Base-by-base conservation (phyloP, 202 grass and related monocot species). In the Carex arenaria region DNA sequence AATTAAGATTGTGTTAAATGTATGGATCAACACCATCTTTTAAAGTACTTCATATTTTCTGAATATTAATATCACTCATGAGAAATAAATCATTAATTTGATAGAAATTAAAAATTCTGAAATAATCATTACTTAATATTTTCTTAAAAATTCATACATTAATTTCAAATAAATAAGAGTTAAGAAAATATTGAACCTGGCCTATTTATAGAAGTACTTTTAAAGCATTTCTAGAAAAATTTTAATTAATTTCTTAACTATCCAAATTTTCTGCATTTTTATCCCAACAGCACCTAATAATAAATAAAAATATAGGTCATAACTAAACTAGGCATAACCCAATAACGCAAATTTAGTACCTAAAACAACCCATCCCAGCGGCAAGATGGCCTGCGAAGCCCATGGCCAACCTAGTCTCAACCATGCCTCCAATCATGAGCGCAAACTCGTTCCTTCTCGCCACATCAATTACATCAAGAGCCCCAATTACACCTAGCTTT, bases 351-450 rank as follows among this genome's bases (percentile, higher is more conserved):
- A 36, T 53, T 62, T 59, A 80, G n/a, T 65, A 90, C 95, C 95
- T 95, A 86, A 98, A 98, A 85, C 95, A 92, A 65, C 91, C 93
- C 49, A 98, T 87, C 7, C 95, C 95, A 93, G 95, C 93, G 80
- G 95, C 93, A 52, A 95, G 89, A 88, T 98, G 95, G 18, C 90
- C 93, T 63, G 95, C 89, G 66, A 98, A 98, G 51, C 95, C 93
- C 93, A 95, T 95, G 34, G 91, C 93, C 0, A 98, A 84, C 69
- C 93, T 91, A 61, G 95, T 98, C 87, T 98, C 93, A 2, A 98
- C 93, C 95, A 98, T 98, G 63, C 95, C 93, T 34, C 95, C 95
- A 59, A 98, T 95, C 95, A 98, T 98, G 72, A 98, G 91, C 4
- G 86, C 81, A 56, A 90, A 19, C 11, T 86, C 79, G 1, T 87